phyloP scores from a whole-genome alignment of 305 asterid species.

The Fraxinus nigra region DNA sequence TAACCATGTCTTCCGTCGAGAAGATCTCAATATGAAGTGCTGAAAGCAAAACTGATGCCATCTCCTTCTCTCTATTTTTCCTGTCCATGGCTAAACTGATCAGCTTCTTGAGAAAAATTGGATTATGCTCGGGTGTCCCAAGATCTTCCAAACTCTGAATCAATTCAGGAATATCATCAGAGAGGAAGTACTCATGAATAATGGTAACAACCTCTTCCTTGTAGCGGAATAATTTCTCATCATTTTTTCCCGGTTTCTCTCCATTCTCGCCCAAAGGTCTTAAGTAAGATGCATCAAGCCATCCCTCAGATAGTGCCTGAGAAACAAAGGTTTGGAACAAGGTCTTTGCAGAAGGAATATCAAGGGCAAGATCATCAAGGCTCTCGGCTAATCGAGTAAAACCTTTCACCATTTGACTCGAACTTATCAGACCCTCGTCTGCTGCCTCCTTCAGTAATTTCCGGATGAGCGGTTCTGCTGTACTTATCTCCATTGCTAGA shows the following conservation, averaged over 20 bases:
- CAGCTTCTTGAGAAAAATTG: constrained; percentile 78
- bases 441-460: constrained; percentile 68
- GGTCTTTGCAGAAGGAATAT: constrained; percentile 70
- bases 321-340: constrained; percentile 48
- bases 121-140: constrained; percentile 63
- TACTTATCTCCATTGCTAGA: constrained; percentile 68
- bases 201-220: constrained; percentile 62
- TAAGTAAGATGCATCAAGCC: constrained; percentile 65
- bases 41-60: constrained; percentile 92
- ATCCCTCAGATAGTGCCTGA: constrained; percentile 65
- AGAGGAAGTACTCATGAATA: constrained; percentile 76
- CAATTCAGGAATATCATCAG: constrained; percentile 90
- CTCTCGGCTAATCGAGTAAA: constrained; percentile 63
- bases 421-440: constrained; percentile 77
- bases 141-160: constrained; percentile 80
- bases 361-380: constrained; percentile 83
- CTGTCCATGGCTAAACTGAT: constrained; percentile 90
- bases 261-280: constrained; percentile 43
- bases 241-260: constrained; percentile 30
- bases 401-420: constrained; percentile 82
- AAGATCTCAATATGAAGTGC: constrained; percentile 84
- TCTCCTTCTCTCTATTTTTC: constrained; percentile 88
- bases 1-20: constrained; percentile 78
- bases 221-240: constrained; percentile 51
- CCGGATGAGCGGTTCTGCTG: constrained; percentile 53